A percentile compares a stretch with the other conserved stretches of the same genome.
Evolutionary conservation across 768 basidiomycete species (phyloP).

Genomic region (Porphyrellus cyaneotinctus): DNA sequence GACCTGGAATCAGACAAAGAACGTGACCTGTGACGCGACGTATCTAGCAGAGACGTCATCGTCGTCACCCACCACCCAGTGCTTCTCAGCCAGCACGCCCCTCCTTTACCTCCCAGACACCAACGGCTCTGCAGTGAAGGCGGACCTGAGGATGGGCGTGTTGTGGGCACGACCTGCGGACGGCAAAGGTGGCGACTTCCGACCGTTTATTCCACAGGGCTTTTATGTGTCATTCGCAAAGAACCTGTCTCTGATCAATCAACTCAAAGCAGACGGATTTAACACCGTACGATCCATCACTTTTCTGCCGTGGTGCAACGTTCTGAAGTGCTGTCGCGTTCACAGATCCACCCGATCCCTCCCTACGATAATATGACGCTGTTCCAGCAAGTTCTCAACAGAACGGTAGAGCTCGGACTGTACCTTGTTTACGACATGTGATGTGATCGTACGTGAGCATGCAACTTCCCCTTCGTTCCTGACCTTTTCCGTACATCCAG

Average conservation of each 20-base stretch:
- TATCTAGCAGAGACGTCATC: slow-evolving; percentile 9
- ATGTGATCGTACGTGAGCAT: slow-evolving; percentile 38
- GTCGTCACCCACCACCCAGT: slow-evolving; percentile 15
- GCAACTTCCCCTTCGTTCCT: neutral
- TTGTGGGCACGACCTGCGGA: slow-evolving; percentile 37
- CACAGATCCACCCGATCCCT: slow-evolving; percentile 70
- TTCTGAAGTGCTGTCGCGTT: slow-evolving; percentile 25
- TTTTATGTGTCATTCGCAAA: slow-evolving; percentile 62
- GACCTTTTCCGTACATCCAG: slow-evolving; percentile 8
- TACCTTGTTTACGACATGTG: slow-evolving; percentile 83
- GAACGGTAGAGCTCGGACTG: slow-evolving; percentile 24
- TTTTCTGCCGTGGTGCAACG: neutral
- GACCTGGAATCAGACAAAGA: no score
- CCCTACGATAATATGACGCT: slow-evolving; percentile 53
- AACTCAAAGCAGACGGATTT: slow-evolving; percentile 54
- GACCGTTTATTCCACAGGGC: slow-evolving; percentile 60
- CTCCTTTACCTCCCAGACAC: slow-evolving; percentile 42
- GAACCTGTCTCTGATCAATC: slow-evolving; percentile 50
- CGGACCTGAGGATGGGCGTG: slow-evolving; percentile 44
- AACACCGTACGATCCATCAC: slow-evolving; percentile 18
- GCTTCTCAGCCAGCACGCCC: slow-evolving; percentile 29
- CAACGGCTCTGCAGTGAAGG: slow-evolving; percentile 41
- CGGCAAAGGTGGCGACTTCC: slow-evolving; percentile 20
- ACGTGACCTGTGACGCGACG: slow-evolving; percentile 35
- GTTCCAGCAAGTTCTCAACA: slow-evolving; percentile 21